Percentiles rank a stretch among this genome's conserved stretches.
These are phyloP conservation scores for Colletotrichum scovillei DNA, from an alignment of 2,329 filamentous ascomycete species.

Conservation along the genomic window DNA sequence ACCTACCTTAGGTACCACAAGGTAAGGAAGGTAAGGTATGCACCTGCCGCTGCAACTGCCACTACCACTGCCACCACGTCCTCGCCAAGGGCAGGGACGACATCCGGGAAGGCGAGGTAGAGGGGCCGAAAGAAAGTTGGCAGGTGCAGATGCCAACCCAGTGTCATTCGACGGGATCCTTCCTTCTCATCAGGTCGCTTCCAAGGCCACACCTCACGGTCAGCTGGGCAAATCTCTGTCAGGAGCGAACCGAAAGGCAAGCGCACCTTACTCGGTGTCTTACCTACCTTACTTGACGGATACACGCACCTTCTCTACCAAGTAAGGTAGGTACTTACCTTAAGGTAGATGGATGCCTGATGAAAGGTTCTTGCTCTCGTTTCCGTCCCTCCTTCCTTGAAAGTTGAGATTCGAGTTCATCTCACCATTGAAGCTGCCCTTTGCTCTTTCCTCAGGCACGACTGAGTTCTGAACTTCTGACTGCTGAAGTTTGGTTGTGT, in stretches of 20 bases:
- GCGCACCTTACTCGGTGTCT: not conserved
- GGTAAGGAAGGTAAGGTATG: too few relatives aligned
- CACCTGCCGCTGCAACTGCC: too few relatives aligned
- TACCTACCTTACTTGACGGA: not conserved
- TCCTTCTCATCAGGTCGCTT: not conserved
- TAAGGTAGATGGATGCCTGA: not conserved
- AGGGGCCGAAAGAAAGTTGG: conserved; percentile 4
- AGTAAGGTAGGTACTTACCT: not conserved
- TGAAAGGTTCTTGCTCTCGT: not conserved
- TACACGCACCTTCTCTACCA: not conserved
- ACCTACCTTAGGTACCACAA: too few relatives aligned
- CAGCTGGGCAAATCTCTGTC: not conserved
- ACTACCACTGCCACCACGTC: too few relatives aligned
- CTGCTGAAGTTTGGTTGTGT: not conserved
- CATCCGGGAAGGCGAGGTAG: not conserved
- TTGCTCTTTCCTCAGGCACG: not conserved
- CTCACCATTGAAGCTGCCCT: not conserved
- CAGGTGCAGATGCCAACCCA: not conserved
- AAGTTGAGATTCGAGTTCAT: not conserved
- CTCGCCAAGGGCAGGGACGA: not conserved
- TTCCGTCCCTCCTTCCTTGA: not conserved
- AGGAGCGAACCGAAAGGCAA: not conserved
- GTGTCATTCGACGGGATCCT: not conserved
- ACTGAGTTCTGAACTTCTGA: not conserved
- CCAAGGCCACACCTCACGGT: not conserved